Base-by-base conservation (phyloP, 495 filamentous ascomycete genomes). In the Bathelium albidoporum region DNA sequence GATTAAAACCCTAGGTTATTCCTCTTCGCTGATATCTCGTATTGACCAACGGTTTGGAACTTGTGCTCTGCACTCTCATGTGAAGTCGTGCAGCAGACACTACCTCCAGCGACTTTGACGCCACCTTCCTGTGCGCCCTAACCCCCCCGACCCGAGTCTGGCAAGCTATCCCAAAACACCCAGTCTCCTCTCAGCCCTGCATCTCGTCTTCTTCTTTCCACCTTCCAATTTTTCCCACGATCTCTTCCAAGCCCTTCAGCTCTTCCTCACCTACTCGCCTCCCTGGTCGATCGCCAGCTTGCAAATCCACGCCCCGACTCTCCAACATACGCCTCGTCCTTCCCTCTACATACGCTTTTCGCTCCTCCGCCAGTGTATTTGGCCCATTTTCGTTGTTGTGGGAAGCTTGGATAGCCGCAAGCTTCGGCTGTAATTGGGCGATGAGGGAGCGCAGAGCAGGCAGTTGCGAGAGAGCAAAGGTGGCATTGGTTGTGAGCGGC, bases 401-500 rank as follows among this genome's bases (percentile, higher is more conserved):
- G 20, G 61, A 41, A 5, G 44, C 62, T 11, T 70, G 72, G 20
- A 75, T 62, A 0, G 71, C 62, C 16, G 67, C 60, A 59, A 74
- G 64, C 36, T 69, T 63, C 0, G 82, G 83, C 22, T 85, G 78
- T 60, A 98, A 73, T 26, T 82, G 76, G 1, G 79, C 76, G 0
- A 90, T 79, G 2, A 91, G 76, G 2, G 82, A 76, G 60, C 89
- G 83, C 31, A 98, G 79, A 0, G 87, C 83, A 12, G 89, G 88
- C 12, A 97, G 79, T 73, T 98, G 94, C 0, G 86, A 87, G 20
- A 90, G 74, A 2, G 87, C 85, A 71, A 96, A 97, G 2, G 82
- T 83, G 0, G 91, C 85, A 4, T 90, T 87, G 0, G 89, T 91
- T 16, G 85, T 86, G 0, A 94, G 74, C 9, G 85, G 77, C 59